These are phyloP conservation scores for Coprinellus aureogranulatus DNA, from an alignment of 768 basidiomycete species.

Conservation along the genomic window DNA sequence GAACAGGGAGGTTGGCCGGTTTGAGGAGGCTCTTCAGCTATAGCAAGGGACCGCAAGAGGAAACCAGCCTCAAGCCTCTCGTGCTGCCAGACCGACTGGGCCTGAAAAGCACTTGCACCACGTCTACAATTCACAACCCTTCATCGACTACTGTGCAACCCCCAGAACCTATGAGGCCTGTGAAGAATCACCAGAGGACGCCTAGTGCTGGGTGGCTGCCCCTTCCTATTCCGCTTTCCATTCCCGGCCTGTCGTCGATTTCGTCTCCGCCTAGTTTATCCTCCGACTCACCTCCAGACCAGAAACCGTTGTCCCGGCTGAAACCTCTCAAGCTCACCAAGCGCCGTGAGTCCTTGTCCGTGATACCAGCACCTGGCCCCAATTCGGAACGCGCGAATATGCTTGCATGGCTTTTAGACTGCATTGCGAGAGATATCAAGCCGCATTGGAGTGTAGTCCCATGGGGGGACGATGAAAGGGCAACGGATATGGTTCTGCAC, in stretches of 20 bases:
- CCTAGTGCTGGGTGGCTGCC: constrained; percentile 8
- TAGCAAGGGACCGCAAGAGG: background rate
- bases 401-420: constrained; percentile 9
- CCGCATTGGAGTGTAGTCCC: constrained; percentile 1
- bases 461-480: background rate
- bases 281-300: background rate
- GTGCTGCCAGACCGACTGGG: background rate
- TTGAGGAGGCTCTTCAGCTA: constrained; percentile 2
- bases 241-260: background rate
- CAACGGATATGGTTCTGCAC: background rate
- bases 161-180: too few relatives aligned
- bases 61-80: constrained; percentile 3
- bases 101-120: background rate
- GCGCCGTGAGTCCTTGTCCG: too few relatives aligned
- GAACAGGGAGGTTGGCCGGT: background rate
- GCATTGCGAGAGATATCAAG: constrained; percentile 6
- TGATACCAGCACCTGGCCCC: background rate
- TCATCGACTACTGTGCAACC: too few relatives aligned
- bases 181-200: background rate
- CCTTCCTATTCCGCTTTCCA: background rate
- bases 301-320: background rate
- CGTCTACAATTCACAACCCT: too few relatives aligned
- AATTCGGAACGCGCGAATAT: background rate
- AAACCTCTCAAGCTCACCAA: too few relatives aligned
- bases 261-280: background rate